Percentiles rank a stretch among this genome's conserved stretches.
phyloP scores from a whole-genome alignment of 257 asterid species.

The Lycium barbarum region DNA sequence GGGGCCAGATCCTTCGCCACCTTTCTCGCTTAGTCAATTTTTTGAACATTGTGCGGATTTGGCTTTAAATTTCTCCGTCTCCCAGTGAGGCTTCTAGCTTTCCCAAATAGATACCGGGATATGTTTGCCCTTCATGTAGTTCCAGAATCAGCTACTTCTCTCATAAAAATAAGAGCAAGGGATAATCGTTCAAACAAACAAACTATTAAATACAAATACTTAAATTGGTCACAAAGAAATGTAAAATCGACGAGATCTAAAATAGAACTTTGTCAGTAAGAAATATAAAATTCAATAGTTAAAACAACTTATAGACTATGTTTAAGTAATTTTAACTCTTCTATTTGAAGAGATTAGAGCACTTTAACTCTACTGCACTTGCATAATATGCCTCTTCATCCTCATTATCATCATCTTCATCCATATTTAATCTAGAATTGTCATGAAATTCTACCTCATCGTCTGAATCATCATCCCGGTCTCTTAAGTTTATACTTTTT shows the following conservation, averaged over 20 bases:
- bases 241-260: neutral
- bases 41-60: neutral
- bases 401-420: neutral
- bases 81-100: neutral
- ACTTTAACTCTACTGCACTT: neutral
- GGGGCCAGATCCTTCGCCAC: neutral
- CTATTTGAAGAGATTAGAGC: neutral
- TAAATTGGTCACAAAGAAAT: neutral
- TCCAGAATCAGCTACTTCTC: neutral
- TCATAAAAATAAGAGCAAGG: neutral
- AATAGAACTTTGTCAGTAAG: neutral
- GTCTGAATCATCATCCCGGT: no score
- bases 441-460: neutral
- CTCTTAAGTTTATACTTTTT: no score
- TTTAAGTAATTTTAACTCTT: no score
- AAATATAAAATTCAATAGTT: no score
- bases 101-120: neutral
- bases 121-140: neutral
- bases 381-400: neutral
- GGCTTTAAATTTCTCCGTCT: neutral
- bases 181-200: neutral
- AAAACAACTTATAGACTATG: no score
- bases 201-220: neutral
- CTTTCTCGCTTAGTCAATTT: neutral
- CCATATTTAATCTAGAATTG: no score